phyloP scores from a whole-genome alignment of 257 asterid genomes.

The Fraxinus anomala region DNA sequence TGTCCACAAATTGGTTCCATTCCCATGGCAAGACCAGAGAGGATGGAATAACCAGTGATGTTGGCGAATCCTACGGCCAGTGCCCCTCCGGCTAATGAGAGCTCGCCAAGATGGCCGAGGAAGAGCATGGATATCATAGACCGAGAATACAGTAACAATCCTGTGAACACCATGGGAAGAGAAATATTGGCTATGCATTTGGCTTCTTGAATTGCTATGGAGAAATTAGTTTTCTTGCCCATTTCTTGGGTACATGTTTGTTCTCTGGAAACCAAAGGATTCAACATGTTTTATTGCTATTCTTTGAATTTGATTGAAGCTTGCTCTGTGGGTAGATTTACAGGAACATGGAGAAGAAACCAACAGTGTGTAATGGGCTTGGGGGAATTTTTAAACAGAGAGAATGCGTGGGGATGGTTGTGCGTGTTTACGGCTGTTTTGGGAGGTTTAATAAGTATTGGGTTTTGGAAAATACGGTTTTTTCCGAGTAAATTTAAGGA shows the following conservation, averaged over 20 bases:
- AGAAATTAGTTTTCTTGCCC: conserved; percentile 14
- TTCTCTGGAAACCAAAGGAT: conserved; percentile 37
- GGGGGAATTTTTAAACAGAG: background rate
- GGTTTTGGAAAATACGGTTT: background rate
- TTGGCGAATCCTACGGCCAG: conserved; percentile 52
- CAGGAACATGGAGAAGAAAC: background rate
- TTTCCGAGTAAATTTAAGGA: background rate
- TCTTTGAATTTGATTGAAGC: background rate
- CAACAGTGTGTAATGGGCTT: background rate
- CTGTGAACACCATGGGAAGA: conserved; percentile 52
- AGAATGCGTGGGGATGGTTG: background rate
- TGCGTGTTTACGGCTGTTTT: background rate
- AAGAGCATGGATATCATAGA: conserved; percentile 60
- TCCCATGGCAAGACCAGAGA: conserved; percentile 62
- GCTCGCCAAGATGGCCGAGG: conserved; percentile 55
- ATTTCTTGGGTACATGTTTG: conserved; percentile 32
- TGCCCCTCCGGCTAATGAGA: conserved; percentile 55
- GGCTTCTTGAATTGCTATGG: conserved; percentile 34
- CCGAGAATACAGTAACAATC: conserved; percentile 54
- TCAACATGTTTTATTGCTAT: conserved; percentile 26
- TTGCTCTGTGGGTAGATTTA: background rate
- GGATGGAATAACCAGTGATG: conserved; percentile 61
- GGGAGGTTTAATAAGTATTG: background rate
- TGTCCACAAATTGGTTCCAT: conserved; percentile 75
- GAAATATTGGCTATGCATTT: conserved; percentile 41